Evolutionary conservation across 441 rosid genomes (phyloP), one percentile per base, ranked within the genome.

Genomic region (Biscutella laevigata): DNA sequence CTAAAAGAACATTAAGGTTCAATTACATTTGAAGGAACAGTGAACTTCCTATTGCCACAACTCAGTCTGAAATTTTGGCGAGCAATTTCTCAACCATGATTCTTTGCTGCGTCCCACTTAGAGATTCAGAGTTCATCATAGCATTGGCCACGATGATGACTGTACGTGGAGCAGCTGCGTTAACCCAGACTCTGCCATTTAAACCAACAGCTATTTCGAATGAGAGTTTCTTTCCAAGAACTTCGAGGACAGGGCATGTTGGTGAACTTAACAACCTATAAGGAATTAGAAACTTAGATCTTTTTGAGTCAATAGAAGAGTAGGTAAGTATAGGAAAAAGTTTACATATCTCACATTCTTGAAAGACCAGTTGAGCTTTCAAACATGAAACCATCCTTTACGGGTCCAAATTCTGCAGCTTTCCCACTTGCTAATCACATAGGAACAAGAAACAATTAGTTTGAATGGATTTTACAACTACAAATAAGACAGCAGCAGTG

Each of bases 131-230:
- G 66, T 88, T 85, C 81, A 79, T 75, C 30, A 88, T 77, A 4
- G 96, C 94, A 45, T 83, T 85, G 6, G 82, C 60, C 66, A 79
- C 87, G 22, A 82, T 64, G 10, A 83, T 78, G 19, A 79, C 63
- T 5, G 77, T 71, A 46, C 87, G 80, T 13, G 94, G 91, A 68
- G 83, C 65, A 22, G 68, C 68, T 0, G 88, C 88, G 2, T 41
- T 34, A 62, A 87, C 98, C 94, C 96, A 88, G 50, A 80, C 91
- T 33, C 94, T 71, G 43, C 96, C 98, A 56, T 85, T 85, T 60
- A 85, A 51, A 62, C 96, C 96, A 64, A 74, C 75, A 10, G 95
- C 98, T 55, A 79, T 77, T 78, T 88, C 96, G 46, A 80, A 91
- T 6, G 95, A 73, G 33, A 83, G 83, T 68, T 82, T 84, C 75